A percentile compares a stretch with the other conserved stretches of the same genome.
phyloP scores from a whole-genome alignment of 1,284 basidiomycete species.

The Volvariella volvacea region DNA sequence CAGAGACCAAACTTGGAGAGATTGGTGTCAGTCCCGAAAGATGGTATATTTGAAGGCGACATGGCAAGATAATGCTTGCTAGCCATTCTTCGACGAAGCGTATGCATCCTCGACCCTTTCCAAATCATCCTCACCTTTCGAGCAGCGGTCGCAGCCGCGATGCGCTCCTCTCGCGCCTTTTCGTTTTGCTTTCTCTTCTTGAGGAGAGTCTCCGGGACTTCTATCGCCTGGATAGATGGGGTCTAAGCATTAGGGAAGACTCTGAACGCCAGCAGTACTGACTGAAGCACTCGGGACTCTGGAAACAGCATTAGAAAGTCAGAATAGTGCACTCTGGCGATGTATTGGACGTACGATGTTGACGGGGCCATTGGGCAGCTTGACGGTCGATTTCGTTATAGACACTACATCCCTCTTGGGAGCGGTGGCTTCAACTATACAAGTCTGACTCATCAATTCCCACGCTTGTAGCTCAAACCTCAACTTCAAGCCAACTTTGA shows the following conservation, averaged over 20 bases:
- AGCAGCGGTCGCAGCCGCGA: constrained; percentile 79
- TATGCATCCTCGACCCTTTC: constrained; percentile 67
- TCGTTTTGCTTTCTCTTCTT: constrained; percentile 99
- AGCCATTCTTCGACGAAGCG: constrained; percentile 61
- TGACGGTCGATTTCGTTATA: constrained; percentile 25
- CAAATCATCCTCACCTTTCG: constrained; percentile 73
- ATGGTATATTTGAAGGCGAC: constrained; percentile 88
- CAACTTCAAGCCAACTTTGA: background rate
- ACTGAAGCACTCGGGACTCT: constrained; percentile 72
- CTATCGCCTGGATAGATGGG: constrained; percentile 75
- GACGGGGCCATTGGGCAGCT: constrained; percentile 58
- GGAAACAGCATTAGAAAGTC: constrained; percentile 9
- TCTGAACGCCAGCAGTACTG: constrained; percentile 23
- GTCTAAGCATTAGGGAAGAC: no score
- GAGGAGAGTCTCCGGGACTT: constrained; percentile 98
- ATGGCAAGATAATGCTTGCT: constrained; percentile 51
- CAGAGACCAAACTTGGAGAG: constrained; percentile 7
- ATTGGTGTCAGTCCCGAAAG: constrained; percentile 85
- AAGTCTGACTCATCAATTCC: constrained; percentile 36
- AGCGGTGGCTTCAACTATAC: constrained; percentile 37
- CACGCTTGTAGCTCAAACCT: constrained; percentile 17
- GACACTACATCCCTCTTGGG: constrained; percentile 18
- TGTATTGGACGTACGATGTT: constrained; percentile 49
- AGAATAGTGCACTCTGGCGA: constrained; percentile 8
- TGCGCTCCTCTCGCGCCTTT: constrained; percentile 95